These are phyloP conservation scores for Populus euphratica DNA, from an alignment of 345 rosid species.

Conservation along the genomic window DNA sequence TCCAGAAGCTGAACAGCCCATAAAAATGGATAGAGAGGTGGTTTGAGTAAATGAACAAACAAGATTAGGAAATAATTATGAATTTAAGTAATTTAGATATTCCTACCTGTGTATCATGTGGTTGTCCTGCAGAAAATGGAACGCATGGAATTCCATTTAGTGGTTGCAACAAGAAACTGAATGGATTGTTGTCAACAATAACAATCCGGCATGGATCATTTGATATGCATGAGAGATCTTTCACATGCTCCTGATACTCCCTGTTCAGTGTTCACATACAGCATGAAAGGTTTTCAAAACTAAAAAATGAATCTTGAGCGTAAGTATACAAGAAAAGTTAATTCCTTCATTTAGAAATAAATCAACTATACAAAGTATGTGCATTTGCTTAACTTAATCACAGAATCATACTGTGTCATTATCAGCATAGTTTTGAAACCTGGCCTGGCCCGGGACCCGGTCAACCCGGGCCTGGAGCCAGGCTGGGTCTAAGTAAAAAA, in stretches of 20 bases:
- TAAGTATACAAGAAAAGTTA: background rate
- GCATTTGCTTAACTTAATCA: background rate
- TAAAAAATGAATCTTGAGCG: background rate
- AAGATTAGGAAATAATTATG: background rate
- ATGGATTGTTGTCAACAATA: conserved; percentile 96
- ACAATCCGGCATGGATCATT: conserved; percentile 76
- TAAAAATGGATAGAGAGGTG: background rate
- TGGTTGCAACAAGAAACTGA: conserved; percentile 96
- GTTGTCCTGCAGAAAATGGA: conserved; percentile 83
- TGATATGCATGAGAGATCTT: conserved; percentile 80
- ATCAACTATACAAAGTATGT: background rate
- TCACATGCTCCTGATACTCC: conserved; percentile 83
- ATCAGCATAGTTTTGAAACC: background rate
- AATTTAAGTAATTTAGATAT: background rate
- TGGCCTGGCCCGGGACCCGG: too few species aligned
- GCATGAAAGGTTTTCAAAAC: background rate
- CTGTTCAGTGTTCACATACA: conserved; percentile 45
- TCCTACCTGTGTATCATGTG: conserved; percentile 72
- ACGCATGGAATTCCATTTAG: conserved; percentile 92
- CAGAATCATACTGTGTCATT: background rate
- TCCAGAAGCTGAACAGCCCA: conserved; percentile 67
- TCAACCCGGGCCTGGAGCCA: too few species aligned
- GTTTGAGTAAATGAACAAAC: conserved; percentile 9
- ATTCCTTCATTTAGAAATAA: background rate
- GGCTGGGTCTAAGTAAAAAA: too few species aligned